phyloP scores from a whole-genome alignment of 1,139 yeast genomes.

The Chernovozyma aurita region DNA sequence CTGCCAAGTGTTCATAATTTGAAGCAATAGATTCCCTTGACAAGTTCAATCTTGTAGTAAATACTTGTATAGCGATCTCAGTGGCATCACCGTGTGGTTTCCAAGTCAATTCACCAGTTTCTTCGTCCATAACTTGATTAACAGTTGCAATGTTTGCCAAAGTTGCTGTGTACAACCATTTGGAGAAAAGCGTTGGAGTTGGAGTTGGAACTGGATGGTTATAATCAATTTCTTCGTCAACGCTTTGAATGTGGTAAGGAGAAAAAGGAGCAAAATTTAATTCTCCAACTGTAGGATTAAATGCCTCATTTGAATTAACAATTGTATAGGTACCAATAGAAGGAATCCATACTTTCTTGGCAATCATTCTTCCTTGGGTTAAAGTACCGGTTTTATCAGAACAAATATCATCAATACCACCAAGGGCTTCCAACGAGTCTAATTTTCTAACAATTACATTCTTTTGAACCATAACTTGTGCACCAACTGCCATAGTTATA shows the following conservation, averaged over 20 bases:
- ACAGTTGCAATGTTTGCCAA: conserved; percentile 33
- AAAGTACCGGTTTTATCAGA: conserved; percentile 55
- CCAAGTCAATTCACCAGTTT: conserved; percentile 25
- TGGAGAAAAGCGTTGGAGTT: conserved; percentile 11
- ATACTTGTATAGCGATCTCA: conserved; percentile 35
- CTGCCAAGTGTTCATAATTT: conserved; percentile 21
- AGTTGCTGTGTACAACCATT: conserved; percentile 29
- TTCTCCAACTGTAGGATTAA: conserved; percentile 36
- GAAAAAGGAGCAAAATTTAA: conserved; percentile 18
- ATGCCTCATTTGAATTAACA: conserved; percentile 32
- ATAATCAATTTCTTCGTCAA: conserved; percentile 28
- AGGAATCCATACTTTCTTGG: conserved; percentile 34
- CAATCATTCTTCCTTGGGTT: conserved; percentile 48
- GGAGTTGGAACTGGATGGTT: conserved; percentile 8
- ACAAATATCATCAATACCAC: conserved; percentile 48
- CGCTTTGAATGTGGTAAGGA: conserved; percentile 22
- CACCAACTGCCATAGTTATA: conserved; percentile 46
- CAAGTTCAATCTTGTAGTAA: conserved; percentile 21
- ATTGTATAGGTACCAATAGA: conserved; percentile 31
- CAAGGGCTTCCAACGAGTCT: conserved; percentile 45
- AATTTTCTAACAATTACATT: conserved; percentile 44
- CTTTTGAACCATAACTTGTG: conserved; percentile 42
- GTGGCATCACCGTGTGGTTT: conserved; percentile 37
- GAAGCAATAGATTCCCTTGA: conserved; percentile 16
- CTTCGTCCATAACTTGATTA: conserved; percentile 20